phyloP scores from a whole-genome alignment of 345 rosid genomes.

The Jatropha curcas region DNA sequence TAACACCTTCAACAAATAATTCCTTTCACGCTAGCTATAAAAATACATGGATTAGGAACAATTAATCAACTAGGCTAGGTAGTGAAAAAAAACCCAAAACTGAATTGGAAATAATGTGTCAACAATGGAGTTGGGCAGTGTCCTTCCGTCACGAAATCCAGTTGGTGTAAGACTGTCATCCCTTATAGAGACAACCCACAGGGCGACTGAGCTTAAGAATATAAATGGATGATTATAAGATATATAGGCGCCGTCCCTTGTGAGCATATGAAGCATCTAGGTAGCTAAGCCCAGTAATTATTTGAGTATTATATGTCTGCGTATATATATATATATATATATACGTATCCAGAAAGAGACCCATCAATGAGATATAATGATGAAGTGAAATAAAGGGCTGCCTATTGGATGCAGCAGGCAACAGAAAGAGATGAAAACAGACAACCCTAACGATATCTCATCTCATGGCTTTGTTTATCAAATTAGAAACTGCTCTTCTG shows the following conservation, averaged over 20 bases:
- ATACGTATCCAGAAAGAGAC: background rate
- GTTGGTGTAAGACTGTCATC: slow-evolving; percentile 12
- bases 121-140: background rate
- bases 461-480: background rate
- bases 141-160: background rate
- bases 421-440: too few relatives aligned
- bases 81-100: background rate
- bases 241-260: too few relatives aligned
- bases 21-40: too few relatives aligned
- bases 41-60: too few relatives aligned
- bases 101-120: background rate
- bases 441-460: slow-evolving; percentile 1
- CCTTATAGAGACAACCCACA: slow-evolving; percentile 22
- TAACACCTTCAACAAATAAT: too few relatives aligned
- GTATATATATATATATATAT: too few relatives aligned
- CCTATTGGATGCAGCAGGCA: too few relatives aligned
- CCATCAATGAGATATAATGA: background rate
- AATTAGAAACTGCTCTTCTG: slow-evolving; percentile 4
- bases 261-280: too few relatives aligned
- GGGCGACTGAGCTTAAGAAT: background rate
- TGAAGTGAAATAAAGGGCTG: too few relatives aligned
- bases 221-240: too few relatives aligned
- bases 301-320: too few relatives aligned
- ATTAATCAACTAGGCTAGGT: background rate
- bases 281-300: too few relatives aligned